phyloP scores from a whole-genome alignment of 768 basidiomycete species.

The Asterophora parasitica region DNA sequence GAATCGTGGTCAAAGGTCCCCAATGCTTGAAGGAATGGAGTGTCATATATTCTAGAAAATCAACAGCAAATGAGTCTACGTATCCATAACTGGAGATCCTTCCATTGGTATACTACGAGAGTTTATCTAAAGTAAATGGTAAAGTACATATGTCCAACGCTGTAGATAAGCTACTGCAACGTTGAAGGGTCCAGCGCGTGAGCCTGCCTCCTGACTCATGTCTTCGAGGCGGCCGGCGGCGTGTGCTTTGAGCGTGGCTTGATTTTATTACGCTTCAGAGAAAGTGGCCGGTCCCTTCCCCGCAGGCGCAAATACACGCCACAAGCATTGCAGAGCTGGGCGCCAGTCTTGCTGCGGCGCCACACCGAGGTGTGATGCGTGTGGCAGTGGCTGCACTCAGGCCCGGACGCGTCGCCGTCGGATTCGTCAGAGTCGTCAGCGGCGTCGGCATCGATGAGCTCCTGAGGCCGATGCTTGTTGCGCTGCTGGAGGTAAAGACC shows the following conservation, averaged over 20 bases:
- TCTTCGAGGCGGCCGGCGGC: constrained; percentile 10
- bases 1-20: constrained; percentile 2
- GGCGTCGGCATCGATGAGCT: constrained; percentile 44
- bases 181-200: too few relatives aligned
- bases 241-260: constrained; percentile 45
- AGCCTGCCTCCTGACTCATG: constrained; percentile 1
- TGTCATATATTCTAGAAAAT: not conserved
- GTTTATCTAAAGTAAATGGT: constrained; percentile 1
- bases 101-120: not conserved
- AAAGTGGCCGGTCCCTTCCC: constrained; percentile 42
- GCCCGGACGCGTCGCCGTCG: constrained; percentile 36
- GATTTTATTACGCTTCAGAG: constrained; percentile 42
- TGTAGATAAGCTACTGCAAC: too few relatives aligned
- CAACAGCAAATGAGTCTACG: constrained; percentile 1
- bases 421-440: constrained; percentile 38
- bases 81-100: too few relatives aligned
- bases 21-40: not conserved
- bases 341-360: constrained; percentile 45
- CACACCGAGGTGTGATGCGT: constrained; percentile 48
- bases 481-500: constrained; percentile 45
- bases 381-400: constrained; percentile 45
- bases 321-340: constrained; percentile 48
- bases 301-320: constrained; percentile 44
- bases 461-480: constrained; percentile 42
- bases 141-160: not conserved